Base-by-base conservation (phyloP, 192 early-diverging fungal species). In the Umbelopsis vinacea region DNA sequence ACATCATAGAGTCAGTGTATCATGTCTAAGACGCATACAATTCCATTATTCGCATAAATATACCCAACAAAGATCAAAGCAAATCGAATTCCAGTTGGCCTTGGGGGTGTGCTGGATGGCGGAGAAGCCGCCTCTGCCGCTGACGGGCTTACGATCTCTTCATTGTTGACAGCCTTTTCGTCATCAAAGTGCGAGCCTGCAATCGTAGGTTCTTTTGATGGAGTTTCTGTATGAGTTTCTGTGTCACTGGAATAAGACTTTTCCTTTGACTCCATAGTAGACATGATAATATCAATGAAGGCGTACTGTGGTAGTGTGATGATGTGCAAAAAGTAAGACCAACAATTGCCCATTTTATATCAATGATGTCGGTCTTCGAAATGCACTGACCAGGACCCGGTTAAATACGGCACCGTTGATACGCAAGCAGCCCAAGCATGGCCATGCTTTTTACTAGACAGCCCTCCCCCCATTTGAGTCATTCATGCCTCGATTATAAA, bases 1-100 rank as follows among this genome's bases (percentile, higher is more conserved):
- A 23, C 29, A 33, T 48, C 38, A n/a, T 17, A 19, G 12, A 19
- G 33, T 69, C 37, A 63, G 57, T 14, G 6, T 21, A 50, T 17
- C n/a, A 21, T 21, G 48, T 6, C 0, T 50, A 1, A 1, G 1
- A 50, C 19, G 9, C 57, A 19, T 63, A 14, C 0, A 6, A 3
- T 4, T 12, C 5, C 33, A 37, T 29, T 37, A 63, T 7, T 17
- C 35, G 33, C 5, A 12, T 23, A 54, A 54, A 68, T 50, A 43
- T 50, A 70, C 69, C 69, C 69, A 29, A 70, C 35, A 24, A 70
- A 70, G 21, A 70, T 54, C 21, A 70, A 46, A 40, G 69, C 69
- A 53, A 70, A 54, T 52, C 26, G 26, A 14, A 63, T 19, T 9
- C 57, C 57, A 33, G 57, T 63, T 63, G 57, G 29, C 14, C 57